Evolutionary conservation across 129 eudicot species (phyloP), one percentile per base, ranked within the genome.

Genomic region (Lonicera japonica): DNA sequence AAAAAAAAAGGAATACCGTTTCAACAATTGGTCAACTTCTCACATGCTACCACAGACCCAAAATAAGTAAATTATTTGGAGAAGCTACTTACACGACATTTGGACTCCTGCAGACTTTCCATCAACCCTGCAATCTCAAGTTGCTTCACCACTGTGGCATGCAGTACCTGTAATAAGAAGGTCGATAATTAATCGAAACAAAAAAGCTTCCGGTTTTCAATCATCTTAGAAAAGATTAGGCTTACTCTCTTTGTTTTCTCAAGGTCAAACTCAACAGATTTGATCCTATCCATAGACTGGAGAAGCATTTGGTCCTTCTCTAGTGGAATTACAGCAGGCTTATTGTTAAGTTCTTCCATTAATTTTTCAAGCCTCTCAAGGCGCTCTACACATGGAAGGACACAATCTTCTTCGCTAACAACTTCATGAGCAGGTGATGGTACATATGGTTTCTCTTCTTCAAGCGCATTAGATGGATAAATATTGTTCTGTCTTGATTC

Each of bases 231-330:
- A 2, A 15, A 1, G 17, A n/a, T 15, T 25, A 46, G 58, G 7
- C 77, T 56, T 84, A 82, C 95, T 78, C 75, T 82, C 73, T 89
- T 89, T 21, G 96, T 89, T 69, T 85, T 89, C 56, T 84, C 87
- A 36, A 89, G 96, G 79, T 89, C 96, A 68, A 70, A 63, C 77
- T 89, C 96, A 20, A 82, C 85, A 29, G 83, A 85, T 72, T 80
- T 89, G 66, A 89, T 85, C 87, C 95, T 85, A 46, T 89, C 87
- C 78, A 89, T 54, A 23, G 96, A 85, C 38, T 65, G 79, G 50
- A 75, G 81, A 61, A 89, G 79, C 78, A 89, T 79, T 68, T 75
- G 87, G 54, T 80, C 96, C 70, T 89, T 89, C 70, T 80, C 95
- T 71, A 41, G n/a, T 16, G 96, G 87, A 69, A 89, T 72, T 71